phyloP scores from a whole-genome alignment of 129 eudicot genomes.

The Flaveria brownii region DNA sequence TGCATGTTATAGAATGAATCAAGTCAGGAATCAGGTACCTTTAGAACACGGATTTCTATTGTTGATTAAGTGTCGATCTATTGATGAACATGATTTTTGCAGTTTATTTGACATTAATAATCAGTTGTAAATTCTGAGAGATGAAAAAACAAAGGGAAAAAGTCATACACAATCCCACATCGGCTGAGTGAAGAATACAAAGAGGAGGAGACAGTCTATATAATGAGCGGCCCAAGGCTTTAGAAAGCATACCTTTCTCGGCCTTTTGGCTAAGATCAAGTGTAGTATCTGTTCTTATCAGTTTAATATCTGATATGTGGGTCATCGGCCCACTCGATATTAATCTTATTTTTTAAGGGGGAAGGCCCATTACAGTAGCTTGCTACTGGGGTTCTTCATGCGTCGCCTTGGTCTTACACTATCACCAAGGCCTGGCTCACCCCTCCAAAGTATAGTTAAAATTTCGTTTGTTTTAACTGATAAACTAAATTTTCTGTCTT shows the following conservation, averaged over 20 bases:
- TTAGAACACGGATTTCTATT: neutral
- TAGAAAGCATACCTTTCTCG: slow-evolving; percentile 73
- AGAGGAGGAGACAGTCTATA: slow-evolving; percentile 1
- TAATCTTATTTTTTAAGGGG: slow-evolving; percentile 42
- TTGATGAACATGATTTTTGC: neutral
- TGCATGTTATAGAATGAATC: neutral
- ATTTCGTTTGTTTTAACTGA: no score
- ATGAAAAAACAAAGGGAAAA: neutral
- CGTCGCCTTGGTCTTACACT: slow-evolving; percentile 32
- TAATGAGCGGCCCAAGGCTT: neutral
- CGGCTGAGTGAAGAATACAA: slow-evolving; percentile 14
- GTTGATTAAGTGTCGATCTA: neutral
- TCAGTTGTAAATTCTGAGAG: neutral
- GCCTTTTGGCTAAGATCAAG: slow-evolving; percentile 96
- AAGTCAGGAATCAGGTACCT: neutral
- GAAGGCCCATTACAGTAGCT: slow-evolving; percentile 30
- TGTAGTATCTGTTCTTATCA: slow-evolving; percentile 93
- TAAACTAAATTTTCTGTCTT: no score
- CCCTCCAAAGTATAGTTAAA: slow-evolving; percentile 15
- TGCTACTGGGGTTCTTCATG: slow-evolving; percentile 37
- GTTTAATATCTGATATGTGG: slow-evolving; percentile 49
- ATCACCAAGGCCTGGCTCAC: slow-evolving; percentile 27
- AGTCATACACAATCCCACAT: slow-evolving; percentile 15
- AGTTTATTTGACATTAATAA: neutral
- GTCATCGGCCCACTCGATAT: slow-evolving; percentile 41